phyloP scores from a whole-genome alignment of 108 stramenopile species.

The Poteriospumella lacustris region DNA sequence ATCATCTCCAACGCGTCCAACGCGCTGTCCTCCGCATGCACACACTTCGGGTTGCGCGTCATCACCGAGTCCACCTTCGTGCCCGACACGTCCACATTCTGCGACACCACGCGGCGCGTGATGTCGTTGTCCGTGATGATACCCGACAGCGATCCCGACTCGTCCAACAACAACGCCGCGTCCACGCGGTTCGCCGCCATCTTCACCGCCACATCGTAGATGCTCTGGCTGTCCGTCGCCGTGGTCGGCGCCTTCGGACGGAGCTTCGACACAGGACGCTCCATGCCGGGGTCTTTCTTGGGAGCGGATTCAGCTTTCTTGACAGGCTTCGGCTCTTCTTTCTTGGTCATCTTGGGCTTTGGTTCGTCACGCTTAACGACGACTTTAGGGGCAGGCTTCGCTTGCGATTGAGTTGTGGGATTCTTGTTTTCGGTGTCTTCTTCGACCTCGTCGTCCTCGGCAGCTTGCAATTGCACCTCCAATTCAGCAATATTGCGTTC shows the following conservation, averaged over 20 bases:
- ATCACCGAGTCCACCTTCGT: slow-evolving; percentile 65
- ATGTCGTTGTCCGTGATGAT: slow-evolving; percentile 48
- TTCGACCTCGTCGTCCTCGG: background rate
- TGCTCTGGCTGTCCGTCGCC: background rate
- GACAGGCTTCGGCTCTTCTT: too few species aligned
- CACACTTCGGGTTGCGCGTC: slow-evolving; percentile 77
- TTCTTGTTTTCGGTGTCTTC: background rate
- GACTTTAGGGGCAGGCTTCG: too few species aligned
- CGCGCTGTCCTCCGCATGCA: slow-evolving; percentile 66
- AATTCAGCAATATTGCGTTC: background rate
- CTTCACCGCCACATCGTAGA: background rate
- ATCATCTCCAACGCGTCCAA: slow-evolving; percentile 78
- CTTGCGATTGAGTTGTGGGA: too few species aligned
- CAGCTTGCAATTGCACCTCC: background rate
- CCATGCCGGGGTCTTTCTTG: too few species aligned
- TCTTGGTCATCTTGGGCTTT: too few species aligned
- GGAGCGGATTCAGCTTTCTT: too few species aligned
- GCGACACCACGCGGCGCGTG: slow-evolving; percentile 56
- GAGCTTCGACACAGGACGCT: too few species aligned
- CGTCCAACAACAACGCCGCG: background rate
- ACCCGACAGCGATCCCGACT: slow-evolving; percentile 30
- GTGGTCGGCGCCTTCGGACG: background rate
- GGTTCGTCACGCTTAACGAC: too few species aligned
- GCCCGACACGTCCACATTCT: slow-evolving; percentile 55
- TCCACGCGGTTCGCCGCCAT: background rate